Evolutionary conservation across 306 rosid species (phyloP).

Genomic region (Vigna unguiculata): DNA sequence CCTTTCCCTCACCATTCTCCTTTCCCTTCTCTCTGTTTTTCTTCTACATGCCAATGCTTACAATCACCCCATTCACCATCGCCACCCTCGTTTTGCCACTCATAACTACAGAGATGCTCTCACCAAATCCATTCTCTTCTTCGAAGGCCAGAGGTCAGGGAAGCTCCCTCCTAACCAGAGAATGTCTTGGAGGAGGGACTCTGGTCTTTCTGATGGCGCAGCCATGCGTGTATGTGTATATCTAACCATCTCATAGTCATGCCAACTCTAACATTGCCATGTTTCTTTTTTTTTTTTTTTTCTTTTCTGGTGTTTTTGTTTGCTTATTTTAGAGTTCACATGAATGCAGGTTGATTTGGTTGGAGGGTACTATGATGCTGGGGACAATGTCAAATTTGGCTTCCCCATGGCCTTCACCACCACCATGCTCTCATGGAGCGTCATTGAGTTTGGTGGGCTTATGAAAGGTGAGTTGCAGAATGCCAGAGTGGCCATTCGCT

Average conservation of each 20-base stretch:
- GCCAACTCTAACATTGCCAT: not conserved
- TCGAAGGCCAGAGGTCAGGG: constrained; percentile 95
- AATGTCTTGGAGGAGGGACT: constrained; percentile 82
- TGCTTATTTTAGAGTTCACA: constrained; percentile 32
- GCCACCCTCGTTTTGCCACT: constrained; percentile 62
- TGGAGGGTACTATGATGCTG: constrained; percentile 99
- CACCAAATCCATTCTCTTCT: constrained; percentile 81
- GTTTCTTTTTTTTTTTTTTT: not conserved
- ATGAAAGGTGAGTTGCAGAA: constrained; percentile 84
- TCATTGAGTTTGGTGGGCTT: constrained; percentile 87
- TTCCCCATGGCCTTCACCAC: constrained; percentile 97
- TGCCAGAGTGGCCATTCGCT: constrained; percentile 83
- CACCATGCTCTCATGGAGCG: constrained; percentile 99
- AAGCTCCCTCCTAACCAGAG: constrained; percentile 86
- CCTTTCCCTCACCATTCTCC: constrained; percentile 24
- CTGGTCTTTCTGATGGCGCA: constrained; percentile 88
- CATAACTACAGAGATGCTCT: constrained; percentile 95
- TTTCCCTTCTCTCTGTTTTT: constrained; percentile 44
- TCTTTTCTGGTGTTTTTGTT: not conserved
- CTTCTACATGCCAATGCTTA: constrained; percentile 49
- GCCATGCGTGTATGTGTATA: constrained; percentile 62
- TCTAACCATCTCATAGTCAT: not conserved
- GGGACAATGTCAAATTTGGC: constrained; percentile 96
- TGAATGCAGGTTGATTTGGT: constrained; percentile 93
- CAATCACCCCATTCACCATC: constrained; percentile 23